phyloP scores from a whole-genome alignment of 148 eudicot genomes.

The Silene conica region DNA sequence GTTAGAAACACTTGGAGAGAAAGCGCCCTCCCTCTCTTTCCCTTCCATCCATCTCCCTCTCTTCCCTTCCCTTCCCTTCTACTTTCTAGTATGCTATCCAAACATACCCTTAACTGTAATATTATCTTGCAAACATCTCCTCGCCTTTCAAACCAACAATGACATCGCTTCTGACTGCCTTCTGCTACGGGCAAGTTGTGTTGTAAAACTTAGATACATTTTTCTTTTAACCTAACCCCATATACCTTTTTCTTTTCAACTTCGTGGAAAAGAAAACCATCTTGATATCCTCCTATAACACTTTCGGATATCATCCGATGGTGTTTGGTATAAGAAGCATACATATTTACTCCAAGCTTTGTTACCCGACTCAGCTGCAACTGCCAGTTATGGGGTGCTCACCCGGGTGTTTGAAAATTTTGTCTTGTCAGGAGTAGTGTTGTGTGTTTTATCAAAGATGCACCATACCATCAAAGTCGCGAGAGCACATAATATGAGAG shows the following conservation, averaged over 20 bases:
- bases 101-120: too few relatives aligned
- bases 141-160: too few relatives aligned
- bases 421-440: not conserved
- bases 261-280: not conserved
- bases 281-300: not conserved
- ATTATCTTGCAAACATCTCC: too few relatives aligned
- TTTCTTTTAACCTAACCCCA: not conserved
- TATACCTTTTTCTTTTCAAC: not conserved
- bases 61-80: too few relatives aligned
- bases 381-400: not conserved
- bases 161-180: too few relatives aligned
- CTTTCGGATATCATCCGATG: not conserved
- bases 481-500: not conserved
- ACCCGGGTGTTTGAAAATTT: not conserved
- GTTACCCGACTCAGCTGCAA: slow-evolving; percentile 1
- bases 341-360: not conserved
- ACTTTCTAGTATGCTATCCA: too few relatives aligned
- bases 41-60: too few relatives aligned
- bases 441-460: not conserved
- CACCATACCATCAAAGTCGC: not conserved
- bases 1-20: too few relatives aligned
- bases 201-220: not conserved
- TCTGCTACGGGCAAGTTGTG: not conserved
- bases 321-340: not conserved
- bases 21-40: too few relatives aligned